A percentile compares a stretch with the other conserved stretches of the same genome.
Conservation (phyloP, 2,329 filamentous ascomycete genomes). For the Ascocoryne sarcoides region DNA sequence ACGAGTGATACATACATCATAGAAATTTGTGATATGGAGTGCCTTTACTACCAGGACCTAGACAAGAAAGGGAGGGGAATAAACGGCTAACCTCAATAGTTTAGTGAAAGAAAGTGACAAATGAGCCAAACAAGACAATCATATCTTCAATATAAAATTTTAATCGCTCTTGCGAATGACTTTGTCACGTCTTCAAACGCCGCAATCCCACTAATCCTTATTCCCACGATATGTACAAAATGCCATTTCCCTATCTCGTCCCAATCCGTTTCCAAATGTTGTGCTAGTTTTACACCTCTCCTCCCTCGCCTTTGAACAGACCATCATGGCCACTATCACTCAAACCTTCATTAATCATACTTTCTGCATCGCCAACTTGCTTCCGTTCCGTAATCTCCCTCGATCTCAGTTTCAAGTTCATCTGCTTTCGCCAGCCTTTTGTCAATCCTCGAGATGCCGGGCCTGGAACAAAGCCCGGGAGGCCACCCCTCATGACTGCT, state of each 20-base stretch:
- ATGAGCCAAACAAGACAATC: too few species aligned
- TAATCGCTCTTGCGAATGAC: too few species aligned
- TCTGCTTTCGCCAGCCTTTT: conserved; percentile 40
- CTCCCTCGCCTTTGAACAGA: conserved; percentile 27
- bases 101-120: too few species aligned
- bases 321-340: conserved; percentile 23
- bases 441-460: conserved; percentile 56
- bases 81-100: too few species aligned
- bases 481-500: conserved; percentile 68
- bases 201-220: too few species aligned
- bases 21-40: too few species aligned
- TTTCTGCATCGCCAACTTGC: conserved; percentile 83
- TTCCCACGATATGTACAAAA: not conserved
- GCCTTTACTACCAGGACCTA: too few species aligned
- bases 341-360: conserved; percentile 51
- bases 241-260: not conserved
- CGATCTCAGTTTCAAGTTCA: conserved; percentile 58
- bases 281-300: conserved; percentile 25
- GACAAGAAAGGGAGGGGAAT: too few species aligned
- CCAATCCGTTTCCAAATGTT: not conserved
- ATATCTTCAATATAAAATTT: too few species aligned
- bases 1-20: too few species aligned
- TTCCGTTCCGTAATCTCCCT: conserved; percentile 74
- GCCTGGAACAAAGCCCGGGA: conserved; percentile 3
- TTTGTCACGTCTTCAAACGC: too few species aligned